Base-by-base conservation (phyloP, 441 rosid genomes). In the Gossypium lobatum region DNA sequence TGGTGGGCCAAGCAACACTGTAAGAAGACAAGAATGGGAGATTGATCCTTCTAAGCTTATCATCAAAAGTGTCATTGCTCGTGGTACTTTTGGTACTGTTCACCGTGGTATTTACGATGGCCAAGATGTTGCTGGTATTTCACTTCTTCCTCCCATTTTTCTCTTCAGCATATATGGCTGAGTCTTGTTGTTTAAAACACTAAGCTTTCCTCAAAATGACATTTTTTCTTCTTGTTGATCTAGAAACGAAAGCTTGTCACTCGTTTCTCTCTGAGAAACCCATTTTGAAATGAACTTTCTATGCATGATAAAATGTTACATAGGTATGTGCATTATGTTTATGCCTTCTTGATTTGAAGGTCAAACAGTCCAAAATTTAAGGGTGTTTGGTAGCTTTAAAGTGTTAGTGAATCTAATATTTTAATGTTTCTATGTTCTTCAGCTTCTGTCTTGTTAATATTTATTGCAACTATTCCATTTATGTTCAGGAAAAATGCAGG, bases 71-170 rank as follows among this genome's bases (percentile, higher is more conserved):
- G 93, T 85, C 76, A 88, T 94, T 68, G 97, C 97, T 45, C 88
- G 98, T 25, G 97, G 98, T 76, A 88, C 97, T 77, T 94, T 94
- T 71, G 97, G 97, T n/a, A 86, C 90, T 66, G 97, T 94, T 82
- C 97, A 92, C 82, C 97, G 98, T 73, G 98, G 98, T 54, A 28
- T 85, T 76, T 94, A 94, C 63, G 97, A 94, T 75, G 90, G 89
- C 58, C 97, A 75, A 75, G 98, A 94, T 86, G 91, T 92, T 54
- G 98, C 98, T 67, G 97, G 98, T 94, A 88, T 80, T 37, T 66
- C 77, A 31, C 64, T 81, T 78, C 72, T 66, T 52, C 76, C 65
- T 66, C 50, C 71, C 37, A 9, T 13, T 72, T 26, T 26, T 26
- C 10, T 8, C 7, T 21, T 7, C 34, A 9, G 8, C 6, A 3